Percentiles rank a stretch among this genome's conserved stretches.
These are phyloP conservation scores for Lycium ferocissimum DNA, from an alignment of 257 asterid genomes.

Conservation along the genomic window DNA sequence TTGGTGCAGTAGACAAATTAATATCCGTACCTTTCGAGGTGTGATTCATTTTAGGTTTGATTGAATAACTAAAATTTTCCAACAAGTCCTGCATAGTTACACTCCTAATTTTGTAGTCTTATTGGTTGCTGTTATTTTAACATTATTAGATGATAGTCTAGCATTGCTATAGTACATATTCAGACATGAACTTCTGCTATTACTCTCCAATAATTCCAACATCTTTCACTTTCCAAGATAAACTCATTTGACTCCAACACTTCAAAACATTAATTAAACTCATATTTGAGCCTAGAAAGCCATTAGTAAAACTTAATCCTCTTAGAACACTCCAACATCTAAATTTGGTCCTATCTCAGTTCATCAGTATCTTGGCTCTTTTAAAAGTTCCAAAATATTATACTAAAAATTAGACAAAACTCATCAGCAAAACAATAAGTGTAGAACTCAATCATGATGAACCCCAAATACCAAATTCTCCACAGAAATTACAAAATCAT, in stretches of 20 bases:
- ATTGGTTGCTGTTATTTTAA: neutral
- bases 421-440: too few relatives aligned
- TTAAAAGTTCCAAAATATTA: too few relatives aligned
- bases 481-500: too few relatives aligned
- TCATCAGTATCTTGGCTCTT: too few relatives aligned
- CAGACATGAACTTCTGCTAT: neutral
- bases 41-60: neutral
- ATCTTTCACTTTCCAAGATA: conserved; percentile 15
- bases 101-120: neutral
- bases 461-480: too few relatives aligned
- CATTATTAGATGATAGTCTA: neutral
- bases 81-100: conserved; percentile 7
- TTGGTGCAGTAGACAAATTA: neutral
- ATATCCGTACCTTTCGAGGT: neutral
- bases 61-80: neutral
- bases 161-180: neutral
- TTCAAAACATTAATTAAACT: too few relatives aligned
- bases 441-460: too few relatives aligned
- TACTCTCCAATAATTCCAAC: neutral
- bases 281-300: too few relatives aligned
- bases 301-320: too few relatives aligned
- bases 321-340: too few relatives aligned
- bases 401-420: too few relatives aligned
- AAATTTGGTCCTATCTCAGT: too few relatives aligned
- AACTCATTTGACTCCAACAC: neutral